Evolutionary conservation across 176 grass and related monocot species (phyloP), one percentile per base, ranked within the genome.

Genomic region (Carex myosuroides): DNA sequence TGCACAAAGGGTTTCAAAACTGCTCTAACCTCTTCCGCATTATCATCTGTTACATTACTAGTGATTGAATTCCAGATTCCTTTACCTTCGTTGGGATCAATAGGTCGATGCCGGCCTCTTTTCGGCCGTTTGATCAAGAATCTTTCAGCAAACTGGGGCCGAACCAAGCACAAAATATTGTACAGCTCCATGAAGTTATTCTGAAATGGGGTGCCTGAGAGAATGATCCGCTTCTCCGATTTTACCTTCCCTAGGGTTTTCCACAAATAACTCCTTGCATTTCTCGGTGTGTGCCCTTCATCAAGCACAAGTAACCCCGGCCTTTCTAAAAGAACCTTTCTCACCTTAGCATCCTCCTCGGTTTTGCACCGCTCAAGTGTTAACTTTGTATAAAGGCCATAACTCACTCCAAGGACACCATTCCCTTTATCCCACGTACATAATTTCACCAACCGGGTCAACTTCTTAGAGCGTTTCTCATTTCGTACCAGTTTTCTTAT

Each of bases 181-280:
- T 93, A 98, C 52, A 94, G 89, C 91, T 98, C 95, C 63, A 85
- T 80, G 86, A 98, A 94, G 83, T 98, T 94, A 81, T 98, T 95
- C 82, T 98, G 95, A 74, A 98, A 95, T 55, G 91, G 91, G 69
- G 95, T 98, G 73, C 95, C 95, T n/a, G 95, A 98, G 83, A 98
- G 91, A 87, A 98, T 93, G 80, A 98, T 91, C 26, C 92, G 85
- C 75, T 89, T 91, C 64, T 93, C 91, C 2, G 92, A 88, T 85
- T 94, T 94, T 46, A 95, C 89, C 35, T 94, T 93, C 63, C 89
- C 92, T 67, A 98, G 55, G 65, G 91, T 90, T 59, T 98, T 94
- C 91, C 92, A 93, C 61, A 98, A 91, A 0, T 89, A 61, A 87
- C 89, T 94, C 10, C 80, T 86, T 50, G 91, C 91, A 83, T 94